Conservation (phyloP, 257 asterid species). For the Hygrophila difformis region DNA sequence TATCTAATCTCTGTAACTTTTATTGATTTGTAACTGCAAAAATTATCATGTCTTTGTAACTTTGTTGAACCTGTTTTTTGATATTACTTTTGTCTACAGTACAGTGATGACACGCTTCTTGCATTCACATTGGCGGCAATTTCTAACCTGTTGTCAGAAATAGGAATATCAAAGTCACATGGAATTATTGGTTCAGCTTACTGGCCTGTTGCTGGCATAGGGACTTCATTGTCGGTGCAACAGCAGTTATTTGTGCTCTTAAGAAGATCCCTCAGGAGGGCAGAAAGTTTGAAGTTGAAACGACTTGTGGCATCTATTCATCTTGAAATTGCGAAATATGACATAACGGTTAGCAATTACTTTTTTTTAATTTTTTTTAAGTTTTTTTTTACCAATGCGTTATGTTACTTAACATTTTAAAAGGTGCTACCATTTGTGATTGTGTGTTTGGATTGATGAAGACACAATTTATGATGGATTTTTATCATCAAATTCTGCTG, state of each 20-base stretch:
- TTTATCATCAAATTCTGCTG: not conserved
- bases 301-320: slow-evolving; percentile 83
- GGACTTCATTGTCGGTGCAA: slow-evolving; percentile 71
- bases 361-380: slow-evolving; percentile 7
- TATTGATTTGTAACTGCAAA: too few relatives aligned
- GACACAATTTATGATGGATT: not conserved
- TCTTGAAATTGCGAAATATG: slow-evolving; percentile 81
- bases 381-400: not conserved
- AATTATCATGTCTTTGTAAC: not conserved
- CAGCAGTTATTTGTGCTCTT: slow-evolving; percentile 85
- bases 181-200: slow-evolving; percentile 78
- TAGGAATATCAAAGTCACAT: slow-evolving; percentile 60
- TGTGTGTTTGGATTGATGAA: too few relatives aligned
- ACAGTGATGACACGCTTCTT: slow-evolving; percentile 82
- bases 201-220: slow-evolving; percentile 62
- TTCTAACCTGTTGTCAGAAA: slow-evolving; percentile 75
- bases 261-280: slow-evolving; percentile 82
- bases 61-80: too few relatives aligned
- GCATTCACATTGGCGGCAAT: slow-evolving; percentile 86
- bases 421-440: too few relatives aligned
- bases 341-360: slow-evolving; percentile 46
- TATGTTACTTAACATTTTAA: not conserved
- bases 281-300: slow-evolving; percentile 73
- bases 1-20: too few relatives aligned
- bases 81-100: slow-evolving; percentile 35